These are phyloP conservation scores for Kregervanrija pseudodelftensis DNA, from an alignment of 805 yeast species.

Conservation along the genomic window DNA sequence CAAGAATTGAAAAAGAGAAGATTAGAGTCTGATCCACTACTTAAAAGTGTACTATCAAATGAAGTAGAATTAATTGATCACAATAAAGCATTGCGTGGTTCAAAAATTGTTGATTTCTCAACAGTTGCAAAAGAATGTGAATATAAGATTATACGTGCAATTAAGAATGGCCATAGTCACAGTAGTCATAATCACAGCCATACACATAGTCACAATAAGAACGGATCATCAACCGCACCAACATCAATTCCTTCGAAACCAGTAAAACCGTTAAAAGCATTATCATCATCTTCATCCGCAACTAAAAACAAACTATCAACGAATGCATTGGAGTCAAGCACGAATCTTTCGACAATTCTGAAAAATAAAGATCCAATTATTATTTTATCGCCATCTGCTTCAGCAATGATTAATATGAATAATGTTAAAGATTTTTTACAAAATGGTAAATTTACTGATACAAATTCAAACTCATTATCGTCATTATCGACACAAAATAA, in stretches of 20 bases:
- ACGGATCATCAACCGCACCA: slow-evolving; percentile 7
- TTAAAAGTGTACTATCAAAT: slow-evolving; percentile 37
- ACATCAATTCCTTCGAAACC: slow-evolving; percentile 1
- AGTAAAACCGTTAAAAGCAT: neutral
- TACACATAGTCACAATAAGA: neutral
- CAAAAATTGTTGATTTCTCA: slow-evolving; percentile 60
- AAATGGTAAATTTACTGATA: slow-evolving; percentile 55
- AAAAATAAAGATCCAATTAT: slow-evolving; percentile 58
- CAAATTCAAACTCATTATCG: neutral
- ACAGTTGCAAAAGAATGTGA: slow-evolving; percentile 63
- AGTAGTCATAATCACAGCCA: neutral
- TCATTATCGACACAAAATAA: slow-evolving; percentile 31
- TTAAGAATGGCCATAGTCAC: neutral
- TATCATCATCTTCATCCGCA: slow-evolving; percentile 12
- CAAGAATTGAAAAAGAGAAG: slow-evolving; percentile 17
- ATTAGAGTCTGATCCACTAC: slow-evolving; percentile 40
- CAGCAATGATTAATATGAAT: slow-evolving; percentile 56
- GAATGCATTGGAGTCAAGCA: slow-evolving; percentile 1
- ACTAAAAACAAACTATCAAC: slow-evolving; percentile 1
- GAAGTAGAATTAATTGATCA: slow-evolving; percentile 40
- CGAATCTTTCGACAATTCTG: slow-evolving; percentile 6
- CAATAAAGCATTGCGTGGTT: slow-evolving; percentile 43
- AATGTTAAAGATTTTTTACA: slow-evolving; percentile 68
- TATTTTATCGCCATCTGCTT: slow-evolving; percentile 71
- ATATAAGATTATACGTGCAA: slow-evolving; percentile 39